These are phyloP conservation scores for Paecilomyces dactylethromorphus DNA, from an alignment of 2,329 filamentous ascomycete species.

Conservation along the genomic window DNA sequence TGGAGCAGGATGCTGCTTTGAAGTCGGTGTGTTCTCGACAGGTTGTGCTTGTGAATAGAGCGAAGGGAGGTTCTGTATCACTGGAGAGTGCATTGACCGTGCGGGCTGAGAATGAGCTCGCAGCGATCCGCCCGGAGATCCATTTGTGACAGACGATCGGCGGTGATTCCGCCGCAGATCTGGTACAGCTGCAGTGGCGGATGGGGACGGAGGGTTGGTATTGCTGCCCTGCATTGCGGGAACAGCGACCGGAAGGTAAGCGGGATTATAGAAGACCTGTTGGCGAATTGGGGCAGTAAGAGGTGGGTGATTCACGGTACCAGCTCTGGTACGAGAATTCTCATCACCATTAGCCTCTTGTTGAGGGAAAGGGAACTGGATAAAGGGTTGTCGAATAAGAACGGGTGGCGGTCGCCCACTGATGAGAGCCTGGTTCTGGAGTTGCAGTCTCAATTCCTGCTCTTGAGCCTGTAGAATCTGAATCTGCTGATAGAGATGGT, in stretches of 20 bases:
- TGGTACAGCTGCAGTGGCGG: conserved; percentile 29
- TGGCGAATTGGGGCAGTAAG: conserved; percentile 26
- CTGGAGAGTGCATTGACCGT: conserved; percentile 33
- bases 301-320: conserved; percentile 29
- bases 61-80: conserved; percentile 23
- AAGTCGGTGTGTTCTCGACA: conserved; percentile 21
- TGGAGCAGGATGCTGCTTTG: conserved; percentile 24
- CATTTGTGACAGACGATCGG: conserved; percentile 38
- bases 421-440: conserved; percentile 39
- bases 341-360: conserved; percentile 29
- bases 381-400: conserved; percentile 35
- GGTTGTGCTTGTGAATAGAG: conserved; percentile 25
- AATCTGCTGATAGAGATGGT: conserved; percentile 44
- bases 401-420: conserved; percentile 33
- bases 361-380: conserved; percentile 33
- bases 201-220: conserved; percentile 43
- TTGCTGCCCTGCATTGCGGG: conserved; percentile 29
- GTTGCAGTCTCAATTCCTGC: conserved; percentile 41
- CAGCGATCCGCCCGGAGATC: conserved; percentile 34
- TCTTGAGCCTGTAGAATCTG: conserved; percentile 45
- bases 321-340: conserved; percentile 28
- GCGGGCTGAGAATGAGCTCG: conserved; percentile 47
- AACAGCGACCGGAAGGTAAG: conserved; percentile 31
- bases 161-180: conserved; percentile 40
- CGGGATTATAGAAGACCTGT: conserved; percentile 26